Conservation (phyloP, 331 rosid species). For the Quercus phellos region DNA sequence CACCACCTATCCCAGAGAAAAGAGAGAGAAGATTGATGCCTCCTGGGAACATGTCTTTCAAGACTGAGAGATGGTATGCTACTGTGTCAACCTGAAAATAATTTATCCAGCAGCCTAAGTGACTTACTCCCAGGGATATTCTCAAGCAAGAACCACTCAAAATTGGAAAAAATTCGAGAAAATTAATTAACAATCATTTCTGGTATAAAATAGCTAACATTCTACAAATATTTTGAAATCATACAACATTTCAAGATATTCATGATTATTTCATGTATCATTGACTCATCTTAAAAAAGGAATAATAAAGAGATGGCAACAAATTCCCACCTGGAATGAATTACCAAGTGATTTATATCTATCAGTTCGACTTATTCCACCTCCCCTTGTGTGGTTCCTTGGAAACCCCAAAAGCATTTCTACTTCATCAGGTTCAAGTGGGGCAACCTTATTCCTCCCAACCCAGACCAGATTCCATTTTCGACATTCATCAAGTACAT, state of each 20-base stretch:
- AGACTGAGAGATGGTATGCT: constrained; percentile 81
- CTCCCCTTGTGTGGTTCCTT: constrained; percentile 93
- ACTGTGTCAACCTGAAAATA: constrained; percentile 86
- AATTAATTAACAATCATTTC: not conserved
- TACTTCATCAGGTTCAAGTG: constrained; percentile 88
- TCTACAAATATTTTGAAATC: not conserved
- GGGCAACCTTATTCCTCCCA: constrained; percentile 91
- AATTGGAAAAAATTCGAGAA: not conserved
- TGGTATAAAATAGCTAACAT: not conserved
- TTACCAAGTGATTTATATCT: constrained; percentile 90
- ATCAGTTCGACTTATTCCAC: constrained; percentile 92
- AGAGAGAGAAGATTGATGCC: constrained; percentile 92
- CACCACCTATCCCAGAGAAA: constrained; percentile 96
- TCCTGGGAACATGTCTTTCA: constrained; percentile 69
- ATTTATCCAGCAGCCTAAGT: constrained; percentile 11
- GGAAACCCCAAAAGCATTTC: constrained; percentile 89
- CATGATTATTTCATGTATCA: constrained; percentile 2
- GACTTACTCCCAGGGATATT: not conserved
- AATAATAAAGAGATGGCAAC: not conserved
- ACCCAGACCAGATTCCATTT: constrained; percentile 99
- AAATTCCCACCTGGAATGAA: constrained; percentile 77
- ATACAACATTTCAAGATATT: not conserved
- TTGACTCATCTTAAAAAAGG: not conserved
- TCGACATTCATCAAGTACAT: constrained; percentile 70
- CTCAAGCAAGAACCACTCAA: not conserved